phyloP scores from a whole-genome alignment of 2,329 filamentous ascomycete genomes.

The Stachybotrys chlorohalonatus region DNA sequence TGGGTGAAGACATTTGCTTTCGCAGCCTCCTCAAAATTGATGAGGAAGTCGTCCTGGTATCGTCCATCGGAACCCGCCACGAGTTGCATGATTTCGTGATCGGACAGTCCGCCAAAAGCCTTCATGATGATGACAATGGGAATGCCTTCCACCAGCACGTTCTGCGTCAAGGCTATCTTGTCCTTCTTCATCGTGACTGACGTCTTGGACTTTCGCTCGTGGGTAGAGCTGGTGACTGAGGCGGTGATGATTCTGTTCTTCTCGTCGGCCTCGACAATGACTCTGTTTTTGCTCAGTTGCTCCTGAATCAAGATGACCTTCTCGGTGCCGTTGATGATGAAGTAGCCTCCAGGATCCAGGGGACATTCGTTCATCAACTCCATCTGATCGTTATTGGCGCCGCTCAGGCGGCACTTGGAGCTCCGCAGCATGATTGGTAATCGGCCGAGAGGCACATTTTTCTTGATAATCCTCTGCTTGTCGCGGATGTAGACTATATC shows the following conservation, averaged over 20 bases:
- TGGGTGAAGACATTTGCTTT: constrained; percentile 83
- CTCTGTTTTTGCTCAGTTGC: constrained; percentile 96
- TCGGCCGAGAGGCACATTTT: constrained; percentile 73
- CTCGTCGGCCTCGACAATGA: constrained; percentile 87
- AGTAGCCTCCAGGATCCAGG: constrained; percentile 92
- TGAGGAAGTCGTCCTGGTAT: constrained; percentile 90
- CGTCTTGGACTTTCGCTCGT: constrained; percentile 95
- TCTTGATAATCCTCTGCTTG: constrained; percentile 63
- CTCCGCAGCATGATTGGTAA: constrained; percentile 97
- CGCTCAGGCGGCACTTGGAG: constrained; percentile 79
- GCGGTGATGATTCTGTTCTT: constrained; percentile 93
- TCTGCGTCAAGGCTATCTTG: constrained; percentile 80
- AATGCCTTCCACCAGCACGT: constrained; percentile 86
- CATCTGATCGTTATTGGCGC: constrained; percentile 82
- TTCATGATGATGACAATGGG: constrained; percentile 91
- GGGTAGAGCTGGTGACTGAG: constrained; percentile 94
- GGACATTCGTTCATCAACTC: constrained; percentile 90
- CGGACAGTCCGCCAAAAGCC: constrained; percentile 85
- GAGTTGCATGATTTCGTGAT: constrained; percentile 88
- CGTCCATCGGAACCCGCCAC: constrained; percentile 78
- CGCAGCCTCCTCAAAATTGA: constrained; percentile 90
- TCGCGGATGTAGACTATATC: constrained; percentile 87
- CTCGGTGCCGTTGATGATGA: constrained; percentile 94
- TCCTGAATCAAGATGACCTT: constrained; percentile 99
- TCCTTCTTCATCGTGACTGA: constrained; percentile 95